These are phyloP conservation scores for Pythium myriotylum DNA, from an alignment of 352 stramenopile genomes.

Conservation along the genomic window DNA sequence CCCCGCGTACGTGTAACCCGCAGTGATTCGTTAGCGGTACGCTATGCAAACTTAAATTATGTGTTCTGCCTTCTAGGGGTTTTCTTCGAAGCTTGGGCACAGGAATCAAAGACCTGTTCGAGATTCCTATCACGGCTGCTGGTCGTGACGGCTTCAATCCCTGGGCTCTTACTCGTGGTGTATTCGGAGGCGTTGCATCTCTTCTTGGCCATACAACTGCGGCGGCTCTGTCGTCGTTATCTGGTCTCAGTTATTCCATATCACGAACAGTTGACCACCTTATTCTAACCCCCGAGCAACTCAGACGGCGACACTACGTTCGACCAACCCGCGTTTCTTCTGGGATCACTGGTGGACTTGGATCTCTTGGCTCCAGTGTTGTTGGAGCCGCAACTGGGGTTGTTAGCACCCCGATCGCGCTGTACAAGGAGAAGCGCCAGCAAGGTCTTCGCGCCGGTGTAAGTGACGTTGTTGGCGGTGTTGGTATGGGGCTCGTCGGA, in stretches of 20 bases:
- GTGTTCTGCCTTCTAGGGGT: constrained; percentile 38
- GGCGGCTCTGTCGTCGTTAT: constrained; percentile 71
- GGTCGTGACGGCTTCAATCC: constrained; percentile 77
- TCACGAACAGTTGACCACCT: constrained; percentile 84
- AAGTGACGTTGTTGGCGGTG: constrained; percentile 63
- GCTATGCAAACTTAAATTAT: not conserved
- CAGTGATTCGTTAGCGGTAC: not conserved
- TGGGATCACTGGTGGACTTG: constrained; percentile 62
- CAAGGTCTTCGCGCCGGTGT: constrained; percentile 65
- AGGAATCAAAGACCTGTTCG: constrained; percentile 75
- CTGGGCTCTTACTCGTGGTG: constrained; percentile 72
- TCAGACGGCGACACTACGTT: constrained; percentile 63
- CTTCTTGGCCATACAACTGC: constrained; percentile 74
- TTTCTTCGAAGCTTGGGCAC: constrained; percentile 75
- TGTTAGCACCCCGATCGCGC: constrained; percentile 72
- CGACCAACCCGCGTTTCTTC: constrained; percentile 66
- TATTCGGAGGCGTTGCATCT: constrained; percentile 67
- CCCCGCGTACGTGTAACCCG: constrained; percentile 66
- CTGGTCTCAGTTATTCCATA: constrained; percentile 82
- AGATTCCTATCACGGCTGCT: constrained; percentile 66
- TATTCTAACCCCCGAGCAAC: constrained; percentile 60
- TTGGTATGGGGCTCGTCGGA: constrained; percentile 80
- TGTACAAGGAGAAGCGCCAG: constrained; percentile 70
- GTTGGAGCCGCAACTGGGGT: constrained; percentile 76
- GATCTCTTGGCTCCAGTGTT: constrained; percentile 72